These are phyloP conservation scores for Cryomyces minteri DNA, from an alignment of 495 filamentous ascomycete genomes.

Conservation along the genomic window DNA sequence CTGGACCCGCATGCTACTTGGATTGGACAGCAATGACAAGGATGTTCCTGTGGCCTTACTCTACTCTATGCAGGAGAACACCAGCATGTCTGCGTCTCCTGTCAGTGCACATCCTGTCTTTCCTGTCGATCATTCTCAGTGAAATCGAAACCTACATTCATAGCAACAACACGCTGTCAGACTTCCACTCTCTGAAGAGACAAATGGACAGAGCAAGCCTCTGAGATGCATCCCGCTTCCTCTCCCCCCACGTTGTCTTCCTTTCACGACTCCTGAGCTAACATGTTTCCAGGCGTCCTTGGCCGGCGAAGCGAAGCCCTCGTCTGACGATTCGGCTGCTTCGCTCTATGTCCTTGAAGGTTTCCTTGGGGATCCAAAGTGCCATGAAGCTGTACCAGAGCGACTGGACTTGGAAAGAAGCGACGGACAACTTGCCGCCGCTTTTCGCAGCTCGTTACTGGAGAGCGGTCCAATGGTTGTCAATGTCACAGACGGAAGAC, in stretches of 20 bases:
- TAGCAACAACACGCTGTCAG: too few relatives aligned
- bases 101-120: background rate
- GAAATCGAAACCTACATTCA: too few relatives aligned
- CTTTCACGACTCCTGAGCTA: too few relatives aligned
- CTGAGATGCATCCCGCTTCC: too few relatives aligned
- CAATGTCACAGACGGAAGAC: background rate
- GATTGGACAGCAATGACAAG: conserved; percentile 4
- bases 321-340: too few relatives aligned
- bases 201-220: too few relatives aligned
- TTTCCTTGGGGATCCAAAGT: background rate
- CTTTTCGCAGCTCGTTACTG: background rate
- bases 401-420: background rate
- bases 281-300: too few relatives aligned
- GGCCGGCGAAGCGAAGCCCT: too few relatives aligned
- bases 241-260: too few relatives aligned
- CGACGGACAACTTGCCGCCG: too few relatives aligned
- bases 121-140: too few relatives aligned
- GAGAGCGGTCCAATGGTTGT: background rate
- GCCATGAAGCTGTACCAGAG: background rate
- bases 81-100: background rate
- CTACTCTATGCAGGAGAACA: conserved; percentile 1
- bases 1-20: conserved; percentile 1
- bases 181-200: too few relatives aligned
- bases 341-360: conserved; percentile 2
- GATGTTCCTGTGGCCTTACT: conserved; percentile 6